Conservation (phyloP, 805 yeast species). For the Teunomyces funiuensis region DNA sequence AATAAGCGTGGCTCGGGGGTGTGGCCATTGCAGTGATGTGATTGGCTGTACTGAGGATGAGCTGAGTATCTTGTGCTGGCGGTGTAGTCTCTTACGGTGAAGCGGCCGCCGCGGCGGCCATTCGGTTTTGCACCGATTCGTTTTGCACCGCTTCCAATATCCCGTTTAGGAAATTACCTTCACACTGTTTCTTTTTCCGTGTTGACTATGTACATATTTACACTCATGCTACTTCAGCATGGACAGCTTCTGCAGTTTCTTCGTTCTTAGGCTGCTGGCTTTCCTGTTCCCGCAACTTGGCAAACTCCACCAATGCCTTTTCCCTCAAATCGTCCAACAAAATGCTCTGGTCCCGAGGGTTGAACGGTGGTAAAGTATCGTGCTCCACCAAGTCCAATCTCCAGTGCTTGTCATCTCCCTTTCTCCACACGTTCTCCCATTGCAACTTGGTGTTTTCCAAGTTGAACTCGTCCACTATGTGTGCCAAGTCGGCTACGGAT, state of each 20-base stretch:
- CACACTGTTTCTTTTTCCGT: too few relatives aligned
- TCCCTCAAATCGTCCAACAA: conserved; percentile 60
- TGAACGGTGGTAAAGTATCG: conserved; percentile 53
- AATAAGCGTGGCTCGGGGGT: too few relatives aligned
- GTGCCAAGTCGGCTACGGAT: conserved; percentile 79
- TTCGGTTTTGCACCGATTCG: too few relatives aligned
- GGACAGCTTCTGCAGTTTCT: conserved; percentile 1
- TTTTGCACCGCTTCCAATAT: not conserved
- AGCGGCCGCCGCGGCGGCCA: too few relatives aligned
- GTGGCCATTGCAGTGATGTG: too few relatives aligned
- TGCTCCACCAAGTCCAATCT: conserved; percentile 56
- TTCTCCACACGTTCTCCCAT: conserved; percentile 90
- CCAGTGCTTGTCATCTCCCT: conserved; percentile 81
- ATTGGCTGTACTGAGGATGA: too few relatives aligned
- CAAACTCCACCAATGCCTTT: conserved; percentile 36
- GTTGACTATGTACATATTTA: conserved; percentile 10
- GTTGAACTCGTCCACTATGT: conserved; percentile 64
- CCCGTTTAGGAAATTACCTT: not conserved
- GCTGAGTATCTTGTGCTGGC: too few relatives aligned
- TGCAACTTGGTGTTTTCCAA: conserved; percentile 50
- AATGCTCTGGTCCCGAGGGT: conserved; percentile 66
- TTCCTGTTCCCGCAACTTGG: conserved; percentile 17
- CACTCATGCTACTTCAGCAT: conserved; percentile 6
- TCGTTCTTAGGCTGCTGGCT: conserved; percentile 8
- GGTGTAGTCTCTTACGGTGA: too few relatives aligned